Conservation (phyloP, 2,329 filamentous ascomycete species). For the Aureobasidium sp. region DNA sequence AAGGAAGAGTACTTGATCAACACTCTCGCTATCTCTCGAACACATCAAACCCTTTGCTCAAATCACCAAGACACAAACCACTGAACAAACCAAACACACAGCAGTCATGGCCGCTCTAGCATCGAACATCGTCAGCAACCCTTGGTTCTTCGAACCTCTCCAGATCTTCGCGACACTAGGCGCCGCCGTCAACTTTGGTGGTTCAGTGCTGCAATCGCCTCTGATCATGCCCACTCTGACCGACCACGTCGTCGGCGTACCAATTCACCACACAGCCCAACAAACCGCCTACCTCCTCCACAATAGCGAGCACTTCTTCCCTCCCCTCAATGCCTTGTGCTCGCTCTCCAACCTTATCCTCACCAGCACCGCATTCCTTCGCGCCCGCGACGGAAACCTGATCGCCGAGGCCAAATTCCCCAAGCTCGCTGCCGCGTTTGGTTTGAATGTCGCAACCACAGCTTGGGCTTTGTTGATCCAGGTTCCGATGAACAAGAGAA, state of each 20-base stretch:
- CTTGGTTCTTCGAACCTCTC: conserved; percentile 11
- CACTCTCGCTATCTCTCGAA: neutral
- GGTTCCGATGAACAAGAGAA: conserved; percentile 24
- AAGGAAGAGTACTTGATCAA: neutral
- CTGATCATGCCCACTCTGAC: conserved; percentile 24
- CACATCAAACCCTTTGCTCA: neutral
- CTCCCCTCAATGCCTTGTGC: conserved; percentile 22
- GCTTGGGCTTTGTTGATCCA: conserved; percentile 22
- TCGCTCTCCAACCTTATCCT: conserved; percentile 23
- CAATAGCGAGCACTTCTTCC: conserved; percentile 24
- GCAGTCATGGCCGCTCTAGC: conserved; percentile 2
- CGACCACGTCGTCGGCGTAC: conserved; percentile 17
- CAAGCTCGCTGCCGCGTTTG: conserved; percentile 17
- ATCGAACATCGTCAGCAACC: neutral
- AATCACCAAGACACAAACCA: neutral
- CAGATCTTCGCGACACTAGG: conserved; percentile 20
- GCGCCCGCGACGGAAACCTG: conserved; percentile 17
- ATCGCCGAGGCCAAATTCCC: conserved; percentile 19
- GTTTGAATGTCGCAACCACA: conserved; percentile 21
- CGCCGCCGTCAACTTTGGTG: conserved; percentile 25
- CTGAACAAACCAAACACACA: neutral
- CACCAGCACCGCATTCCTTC: conserved; percentile 19
- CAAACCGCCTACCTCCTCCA: conserved; percentile 22
- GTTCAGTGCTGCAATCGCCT: conserved; percentile 24
- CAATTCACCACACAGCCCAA: conserved; percentile 20